Percentiles rank a stretch among this genome's conserved stretches.
phyloP scores from a whole-genome alignment of 768 basidiomycete species.

The Lentinula detonsa region DNA sequence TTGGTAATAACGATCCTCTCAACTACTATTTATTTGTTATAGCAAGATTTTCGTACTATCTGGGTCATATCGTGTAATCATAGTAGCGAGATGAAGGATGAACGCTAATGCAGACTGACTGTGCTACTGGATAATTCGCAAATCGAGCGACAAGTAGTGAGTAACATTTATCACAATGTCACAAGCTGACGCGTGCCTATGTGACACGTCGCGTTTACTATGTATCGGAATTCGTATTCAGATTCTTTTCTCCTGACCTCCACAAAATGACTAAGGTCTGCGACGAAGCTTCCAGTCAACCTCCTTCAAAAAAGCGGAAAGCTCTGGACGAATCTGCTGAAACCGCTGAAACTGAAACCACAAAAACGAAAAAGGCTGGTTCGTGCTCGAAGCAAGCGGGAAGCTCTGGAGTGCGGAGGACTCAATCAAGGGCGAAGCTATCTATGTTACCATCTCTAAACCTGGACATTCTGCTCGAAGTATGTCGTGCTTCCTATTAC shows the following conservation, averaged over 20 bases:
- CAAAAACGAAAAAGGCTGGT: neutral
- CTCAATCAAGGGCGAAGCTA: neutral
- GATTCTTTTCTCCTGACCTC: neutral
- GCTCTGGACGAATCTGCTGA: neutral
- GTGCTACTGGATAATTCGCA: too few species aligned
- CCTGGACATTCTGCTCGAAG: neutral
- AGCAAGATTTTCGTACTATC: too few species aligned
- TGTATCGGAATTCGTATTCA: too few species aligned
- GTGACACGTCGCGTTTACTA: neutral
- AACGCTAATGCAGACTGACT: too few species aligned
- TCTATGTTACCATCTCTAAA: neutral
- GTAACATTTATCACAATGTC: neutral
- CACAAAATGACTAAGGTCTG: neutral
- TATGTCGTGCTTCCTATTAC: neutral
- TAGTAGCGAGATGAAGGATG: too few species aligned
- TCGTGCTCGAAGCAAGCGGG: neutral
- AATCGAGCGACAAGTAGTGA: neutral
- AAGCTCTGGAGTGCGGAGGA: neutral
- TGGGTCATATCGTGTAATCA: too few species aligned
- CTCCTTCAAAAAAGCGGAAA: neutral
- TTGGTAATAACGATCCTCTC: too few species aligned
- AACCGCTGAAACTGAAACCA: neutral
- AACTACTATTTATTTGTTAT: too few species aligned
- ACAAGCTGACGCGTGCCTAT: neutral
- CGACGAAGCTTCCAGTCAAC: neutral